Base-by-base conservation (phyloP, 768 basidiomycete species). In the Tubosaeta sp. region DNA sequence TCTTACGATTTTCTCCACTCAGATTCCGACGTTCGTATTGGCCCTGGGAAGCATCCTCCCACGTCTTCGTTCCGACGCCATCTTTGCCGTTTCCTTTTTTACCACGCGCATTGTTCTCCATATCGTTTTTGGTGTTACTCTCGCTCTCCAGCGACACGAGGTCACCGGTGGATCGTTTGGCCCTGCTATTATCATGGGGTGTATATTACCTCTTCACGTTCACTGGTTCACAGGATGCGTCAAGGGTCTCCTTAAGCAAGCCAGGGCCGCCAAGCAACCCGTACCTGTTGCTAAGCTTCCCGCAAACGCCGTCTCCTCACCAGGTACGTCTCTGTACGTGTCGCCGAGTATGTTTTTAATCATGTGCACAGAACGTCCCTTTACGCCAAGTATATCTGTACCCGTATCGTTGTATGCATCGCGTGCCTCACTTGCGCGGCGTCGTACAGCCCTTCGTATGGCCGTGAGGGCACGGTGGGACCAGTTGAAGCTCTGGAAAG, bases 21-120 rank as follows among this genome's bases (percentile, higher is more conserved):
- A 78, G 76, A 62, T 81, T 25, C 81, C 81, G 7, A 83, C 81
- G 0, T 76, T 81, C 54, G 55, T 81, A 31, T 71, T 83, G 10
- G 78, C 75, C 14, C 35, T 78, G 10, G 70, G 72, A 19, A 74
- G 72, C 42, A 68, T 82, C 25, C 60, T 66, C 55, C 76, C 80
- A 8, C 53, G 53, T 11, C 38, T 76, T 8, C 74, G 80, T 43
- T 77, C 76, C 41, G 75, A 82, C 59, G n/a, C 65, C 47, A 49
- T 79, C 32, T 83, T 83, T 62, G 75, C 77, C 0, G 9, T 70
- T 2, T 56, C 69, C 6, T 82, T 82, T 63, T 80, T 82, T 60
- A n/a, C 64, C 38, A 76, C 78, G 21, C 73, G 81, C 22, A 80
- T 83, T 36, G 34, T 61, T 6, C 65, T 81, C 43, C 79, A 83